Base-by-base conservation (phyloP, 306 rosid genomes). In the Elaeagnus macrophylla region DNA sequence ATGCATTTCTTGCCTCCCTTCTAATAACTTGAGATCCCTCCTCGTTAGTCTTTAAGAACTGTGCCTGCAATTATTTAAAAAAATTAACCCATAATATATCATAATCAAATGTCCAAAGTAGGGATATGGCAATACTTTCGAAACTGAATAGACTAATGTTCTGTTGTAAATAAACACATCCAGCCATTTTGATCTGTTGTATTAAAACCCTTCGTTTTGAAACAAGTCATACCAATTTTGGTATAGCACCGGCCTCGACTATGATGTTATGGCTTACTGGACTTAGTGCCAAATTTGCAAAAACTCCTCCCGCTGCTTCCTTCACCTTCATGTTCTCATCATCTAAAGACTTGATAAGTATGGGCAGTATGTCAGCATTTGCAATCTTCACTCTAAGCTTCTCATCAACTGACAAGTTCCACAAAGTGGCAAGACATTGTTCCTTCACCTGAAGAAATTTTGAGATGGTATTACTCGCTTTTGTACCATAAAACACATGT, bases 341-440 rank as follows among this genome's bases (percentile, higher is more conserved):
- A 45, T 79, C 95, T 45, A 90, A 75, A 46, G 70, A 70, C 78
- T 79, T 86, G 51, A 80, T 71, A 61, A 80, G 73, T 67, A 90
- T 67, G 1, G 82, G 79, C 41, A 86, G 54, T 41, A 70, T 48
- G 42, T 90, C 91, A 51, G 62, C 46, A 46, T 73, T 68, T 4
- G 84, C 77, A 63, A 90, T 68, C 65, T 80, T 79, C 39, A 20
- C 53, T 58, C 88, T 67, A 61, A 79, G 78, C 72, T 90, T 83
- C 75, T 83, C 94, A 41, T 90, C 91, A 5, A 77, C 84, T 18
- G 86, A 81, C 79, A 90, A 81, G 79, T 86, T 90, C 94, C 94
- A 81, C 49, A 90, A 63, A 10, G 79, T 70, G 66, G 77, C 70
- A 67, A 90, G 12, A 83, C 88, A 77, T 68, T 83, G 95, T 76